A percentile compares a stretch with the other conserved stretches of the same genome.
Conservation (phyloP, 495 filamentous ascomycete genomes). For the Wilcoxina mikolae region DNA sequence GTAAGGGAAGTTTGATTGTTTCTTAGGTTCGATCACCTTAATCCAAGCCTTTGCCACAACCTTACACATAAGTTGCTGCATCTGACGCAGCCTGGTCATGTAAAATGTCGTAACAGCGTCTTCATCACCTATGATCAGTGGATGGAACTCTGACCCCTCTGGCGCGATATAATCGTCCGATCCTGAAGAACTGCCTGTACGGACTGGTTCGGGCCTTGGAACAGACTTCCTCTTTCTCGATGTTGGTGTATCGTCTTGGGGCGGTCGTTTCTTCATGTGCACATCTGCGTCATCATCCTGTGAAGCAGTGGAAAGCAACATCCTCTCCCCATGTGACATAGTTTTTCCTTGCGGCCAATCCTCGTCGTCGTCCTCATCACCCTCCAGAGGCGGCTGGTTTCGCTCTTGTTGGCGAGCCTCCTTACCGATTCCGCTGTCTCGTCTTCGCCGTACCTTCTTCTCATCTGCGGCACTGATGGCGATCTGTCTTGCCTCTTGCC, state of each 20-base stretch:
- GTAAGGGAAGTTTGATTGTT: conserved; percentile 73
- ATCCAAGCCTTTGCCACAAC: conserved; percentile 66
- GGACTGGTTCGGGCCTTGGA: conserved; percentile 1
- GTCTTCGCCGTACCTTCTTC: conserved; percentile 16
- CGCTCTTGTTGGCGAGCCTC: conserved; percentile 19
- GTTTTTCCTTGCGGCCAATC: background rate
- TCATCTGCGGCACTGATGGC: conserved; percentile 13
- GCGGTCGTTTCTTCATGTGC: background rate
- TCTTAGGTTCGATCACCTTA: conserved; percentile 69
- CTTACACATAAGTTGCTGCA: conserved; percentile 64
- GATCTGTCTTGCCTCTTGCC: conserved; percentile 21
- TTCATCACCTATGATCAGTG: conserved; percentile 43
- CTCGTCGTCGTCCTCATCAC: conserved; percentile 22
- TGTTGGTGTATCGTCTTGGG: background rate
- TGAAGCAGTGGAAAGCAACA: background rate
- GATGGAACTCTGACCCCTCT: conserved; percentile 21
- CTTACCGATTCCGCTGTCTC: conserved; percentile 19
- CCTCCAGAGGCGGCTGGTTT: conserved; percentile 15
- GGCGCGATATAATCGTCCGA: background rate
- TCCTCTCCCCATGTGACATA: conserved; percentile 9
- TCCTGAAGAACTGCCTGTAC: background rate
- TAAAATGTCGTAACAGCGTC: conserved; percentile 49
- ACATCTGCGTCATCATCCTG: conserved; percentile 7
- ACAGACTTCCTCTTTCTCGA: conserved; percentile 4
- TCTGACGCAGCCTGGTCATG: conserved; percentile 44